A percentile compares a stretch with the other conserved stretches of the same genome.
Evolutionary conservation across 1,284 basidiomycete genomes (phyloP).

Genomic region (Sporisorium exsertum): DNA sequence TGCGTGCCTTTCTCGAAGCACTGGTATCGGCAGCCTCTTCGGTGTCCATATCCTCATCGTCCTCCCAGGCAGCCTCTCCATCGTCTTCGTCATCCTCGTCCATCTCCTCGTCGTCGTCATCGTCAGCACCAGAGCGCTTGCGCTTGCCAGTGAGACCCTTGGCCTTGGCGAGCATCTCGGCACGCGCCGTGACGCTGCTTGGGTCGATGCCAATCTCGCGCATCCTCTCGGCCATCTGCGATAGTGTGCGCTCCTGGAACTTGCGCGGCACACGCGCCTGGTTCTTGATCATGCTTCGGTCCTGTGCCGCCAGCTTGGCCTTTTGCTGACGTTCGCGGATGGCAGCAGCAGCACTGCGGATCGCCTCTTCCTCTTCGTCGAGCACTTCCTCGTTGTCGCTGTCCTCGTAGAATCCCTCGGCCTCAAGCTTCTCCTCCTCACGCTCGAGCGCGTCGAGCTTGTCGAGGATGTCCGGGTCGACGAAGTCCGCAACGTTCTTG

Average conservation of each 20-base stretch:
- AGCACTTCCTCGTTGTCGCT: constrained; percentile 82
- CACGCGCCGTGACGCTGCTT: constrained; percentile 86
- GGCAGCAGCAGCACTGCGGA: constrained; percentile 79
- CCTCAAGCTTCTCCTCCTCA: constrained; percentile 92
- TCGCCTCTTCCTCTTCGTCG: constrained; percentile 89
- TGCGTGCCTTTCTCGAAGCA: constrained; percentile 69
- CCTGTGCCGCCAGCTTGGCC: constrained; percentile 83
- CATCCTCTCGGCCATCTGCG: constrained; percentile 84
- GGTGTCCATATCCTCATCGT: constrained; percentile 73
- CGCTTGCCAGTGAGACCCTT: constrained; percentile 78
- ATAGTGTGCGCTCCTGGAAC: constrained; percentile 81
- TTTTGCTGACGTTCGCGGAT: constrained; percentile 75
- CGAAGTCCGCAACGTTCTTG: constrained; percentile 98
- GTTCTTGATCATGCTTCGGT: constrained; percentile 89
- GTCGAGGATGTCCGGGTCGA: constrained; percentile 97
- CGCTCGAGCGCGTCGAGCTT: constrained; percentile 96
- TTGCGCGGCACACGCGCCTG: constrained; percentile 84
- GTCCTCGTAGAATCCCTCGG: constrained; percentile 93
- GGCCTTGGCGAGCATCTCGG: constrained; percentile 82
- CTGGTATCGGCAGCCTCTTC: constrained; percentile 56
- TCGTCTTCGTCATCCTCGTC: constrained; percentile 70
- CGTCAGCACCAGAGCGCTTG: constrained; percentile 71
- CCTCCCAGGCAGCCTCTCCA: constrained; percentile 70
- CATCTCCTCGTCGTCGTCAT: constrained; percentile 67
- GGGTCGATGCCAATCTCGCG: constrained; percentile 90